Conservation (phyloP, 306 rosid genomes). For the Quercus wislizeni region DNA sequence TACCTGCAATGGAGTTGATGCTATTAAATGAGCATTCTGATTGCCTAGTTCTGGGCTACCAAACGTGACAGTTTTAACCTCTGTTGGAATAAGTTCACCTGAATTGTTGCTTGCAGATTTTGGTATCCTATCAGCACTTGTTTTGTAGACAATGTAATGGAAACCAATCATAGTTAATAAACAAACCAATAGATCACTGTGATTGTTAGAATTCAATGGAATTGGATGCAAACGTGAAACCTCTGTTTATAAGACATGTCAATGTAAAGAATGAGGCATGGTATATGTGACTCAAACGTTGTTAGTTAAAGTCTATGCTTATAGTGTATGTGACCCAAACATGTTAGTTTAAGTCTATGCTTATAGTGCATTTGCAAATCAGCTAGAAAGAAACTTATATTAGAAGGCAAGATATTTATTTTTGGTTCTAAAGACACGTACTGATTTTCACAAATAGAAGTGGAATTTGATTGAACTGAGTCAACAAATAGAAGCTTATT, state of each 20-base stretch:
- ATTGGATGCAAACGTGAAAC: background rate
- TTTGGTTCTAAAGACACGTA: background rate
- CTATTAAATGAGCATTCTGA: background rate
- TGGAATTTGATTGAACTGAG: background rate
- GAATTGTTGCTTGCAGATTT: background rate
- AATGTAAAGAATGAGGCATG: background rate
- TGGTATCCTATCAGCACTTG: background rate
- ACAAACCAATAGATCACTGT: background rate
- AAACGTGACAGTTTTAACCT: background rate
- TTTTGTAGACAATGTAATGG: background rate
- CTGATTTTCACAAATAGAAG: background rate
- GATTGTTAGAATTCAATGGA: background rate
- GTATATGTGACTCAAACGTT: background rate
- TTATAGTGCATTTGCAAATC: background rate
- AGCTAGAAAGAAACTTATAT: background rate
- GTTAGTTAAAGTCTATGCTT: background rate
- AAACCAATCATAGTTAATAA: background rate
- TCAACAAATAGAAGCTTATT: background rate
- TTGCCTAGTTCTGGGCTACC: background rate
- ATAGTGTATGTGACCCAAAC: background rate
- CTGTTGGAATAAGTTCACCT: background rate
- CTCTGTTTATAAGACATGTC: background rate
- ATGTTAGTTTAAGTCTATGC: background rate
- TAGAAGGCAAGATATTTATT: background rate
- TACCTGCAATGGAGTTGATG: background rate